Percentiles rank a stretch among this genome's conserved stretches.
Conservation (phyloP, 805 yeast genomes). For the Pichia scutulata region DNA sequence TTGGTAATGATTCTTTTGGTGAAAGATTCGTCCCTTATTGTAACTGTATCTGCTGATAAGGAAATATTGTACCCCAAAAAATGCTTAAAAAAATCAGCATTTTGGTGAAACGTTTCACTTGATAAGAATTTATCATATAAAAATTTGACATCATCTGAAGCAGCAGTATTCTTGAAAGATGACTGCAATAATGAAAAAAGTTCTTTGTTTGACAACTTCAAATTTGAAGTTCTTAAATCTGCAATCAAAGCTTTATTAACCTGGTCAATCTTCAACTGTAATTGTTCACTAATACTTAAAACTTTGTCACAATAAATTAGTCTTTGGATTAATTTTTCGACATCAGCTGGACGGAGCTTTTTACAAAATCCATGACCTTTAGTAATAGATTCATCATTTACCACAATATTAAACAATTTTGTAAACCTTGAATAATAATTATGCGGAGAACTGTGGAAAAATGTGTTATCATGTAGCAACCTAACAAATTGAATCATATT, state of each 20-base stretch:
- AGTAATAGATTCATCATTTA: background rate
- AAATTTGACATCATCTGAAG: background rate
- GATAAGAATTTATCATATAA: constrained; percentile 4
- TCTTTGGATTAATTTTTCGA: constrained; percentile 7
- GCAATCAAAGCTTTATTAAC: constrained; percentile 1
- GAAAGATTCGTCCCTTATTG: constrained; percentile 1
- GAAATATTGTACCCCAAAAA: constrained; percentile 8
- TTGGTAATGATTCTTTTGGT: constrained; percentile 4
- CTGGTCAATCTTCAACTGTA: background rate
- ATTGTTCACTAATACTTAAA: background rate
- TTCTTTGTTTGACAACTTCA: constrained; percentile 10
- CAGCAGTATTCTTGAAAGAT: background rate
- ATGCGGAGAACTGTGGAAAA: constrained; percentile 3
- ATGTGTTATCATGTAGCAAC: constrained; percentile 6
- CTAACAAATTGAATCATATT: constrained; percentile 6
- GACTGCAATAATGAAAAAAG: constrained; percentile 9
- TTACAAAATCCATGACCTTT: background rate
- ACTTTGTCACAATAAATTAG: constrained; percentile 5
- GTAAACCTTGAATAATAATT: constrained; percentile 3
- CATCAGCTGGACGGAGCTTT: constrained; percentile 9
- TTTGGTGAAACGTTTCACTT: constrained; percentile 3
- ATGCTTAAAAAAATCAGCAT: constrained; percentile 4
- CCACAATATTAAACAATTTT: background rate
- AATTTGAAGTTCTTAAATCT: constrained; percentile 2
- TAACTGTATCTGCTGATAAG: background rate